These are phyloP conservation scores for Myochromella boudieri DNA, from an alignment of 768 basidiomycete genomes.

Conservation along the genomic window DNA sequence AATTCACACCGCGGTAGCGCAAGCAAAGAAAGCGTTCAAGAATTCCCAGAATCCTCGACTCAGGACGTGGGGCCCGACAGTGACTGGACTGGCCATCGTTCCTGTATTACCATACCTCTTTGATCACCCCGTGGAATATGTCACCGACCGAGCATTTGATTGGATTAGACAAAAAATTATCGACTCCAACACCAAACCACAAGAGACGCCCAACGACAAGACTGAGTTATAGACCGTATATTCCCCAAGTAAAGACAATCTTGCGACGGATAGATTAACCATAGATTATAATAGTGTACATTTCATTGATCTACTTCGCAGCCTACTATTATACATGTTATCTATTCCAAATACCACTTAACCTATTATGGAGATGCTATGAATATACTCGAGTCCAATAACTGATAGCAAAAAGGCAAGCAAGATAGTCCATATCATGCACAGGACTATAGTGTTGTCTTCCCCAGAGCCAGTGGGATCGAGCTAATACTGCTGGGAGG, in stretches of 20 bases:
- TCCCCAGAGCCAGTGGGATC: slow-evolving; percentile 71
- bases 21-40: slow-evolving; percentile 66
- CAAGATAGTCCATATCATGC: slow-evolving; percentile 5
- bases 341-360: slow-evolving; percentile 9
- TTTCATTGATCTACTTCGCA: slow-evolving; percentile 3
- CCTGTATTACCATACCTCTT: slow-evolving; percentile 75
- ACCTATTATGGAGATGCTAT: slow-evolving; percentile 2
- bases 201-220: slow-evolving; percentile 10
- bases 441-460: slow-evolving; percentile 35
- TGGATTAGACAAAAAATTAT: slow-evolving; percentile 63
- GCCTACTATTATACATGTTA: slow-evolving; percentile 10
- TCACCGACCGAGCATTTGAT: slow-evolving; percentile 65
- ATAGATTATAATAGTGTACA: background rate
- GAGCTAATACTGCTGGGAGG: slow-evolving; percentile 89
- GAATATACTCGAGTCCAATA: slow-evolving; percentile 5
- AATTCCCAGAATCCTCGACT: slow-evolving; percentile 57
- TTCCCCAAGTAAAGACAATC: no score
- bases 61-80: slow-evolving; percentile 74
- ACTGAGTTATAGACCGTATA: slow-evolving; percentile 8
- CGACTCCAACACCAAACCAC: slow-evolving; percentile 28
- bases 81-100: slow-evolving; percentile 71
- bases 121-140: slow-evolving; percentile 78
- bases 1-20: slow-evolving; percentile 79
- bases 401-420: slow-evolving; percentile 8
- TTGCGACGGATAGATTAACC: no score